These are phyloP conservation scores for Debaryomyces robertsiae DNA, from an alignment of 1,139 yeast species.

Conservation along the genomic window DNA sequence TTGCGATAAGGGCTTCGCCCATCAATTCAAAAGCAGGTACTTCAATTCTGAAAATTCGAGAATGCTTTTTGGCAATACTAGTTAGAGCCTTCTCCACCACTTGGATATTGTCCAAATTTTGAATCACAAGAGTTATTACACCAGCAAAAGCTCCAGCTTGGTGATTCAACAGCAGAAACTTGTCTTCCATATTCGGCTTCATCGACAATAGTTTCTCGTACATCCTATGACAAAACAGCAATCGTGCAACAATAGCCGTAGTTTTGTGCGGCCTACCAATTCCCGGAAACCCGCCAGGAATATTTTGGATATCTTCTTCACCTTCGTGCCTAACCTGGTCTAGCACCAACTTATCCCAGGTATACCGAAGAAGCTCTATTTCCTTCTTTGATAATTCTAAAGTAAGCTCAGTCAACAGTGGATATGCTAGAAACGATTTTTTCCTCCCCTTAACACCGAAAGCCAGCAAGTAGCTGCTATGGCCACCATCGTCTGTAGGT, in stretches of 20 bases:
- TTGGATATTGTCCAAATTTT: constrained; percentile 42
- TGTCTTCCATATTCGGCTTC: constrained; percentile 54
- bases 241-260: constrained; percentile 39
- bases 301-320: background rate
- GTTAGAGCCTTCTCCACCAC: constrained; percentile 60
- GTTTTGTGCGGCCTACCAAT: background rate
- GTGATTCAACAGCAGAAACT: constrained; percentile 66
- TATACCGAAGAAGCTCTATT: constrained; percentile 43
- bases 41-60: constrained; percentile 74
- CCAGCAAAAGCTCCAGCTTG: constrained; percentile 84
- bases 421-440: too few relatives aligned
- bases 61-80: constrained; percentile 72
- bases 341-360: constrained; percentile 48
- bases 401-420: too few relatives aligned
- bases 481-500: too few relatives aligned
- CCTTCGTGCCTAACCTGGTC: constrained; percentile 19
- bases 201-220: constrained; percentile 59
- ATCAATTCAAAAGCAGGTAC: constrained; percentile 72
- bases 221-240: constrained; percentile 62
- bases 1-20: constrained; percentile 76
- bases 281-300: constrained; percentile 1
- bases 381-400: background rate
- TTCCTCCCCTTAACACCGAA: too few relatives aligned
- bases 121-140: constrained; percentile 62
- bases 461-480: too few relatives aligned